Conservation (phyloP, 2,329 filamentous ascomycete genomes). For the Aureobasidium sp. region DNA sequence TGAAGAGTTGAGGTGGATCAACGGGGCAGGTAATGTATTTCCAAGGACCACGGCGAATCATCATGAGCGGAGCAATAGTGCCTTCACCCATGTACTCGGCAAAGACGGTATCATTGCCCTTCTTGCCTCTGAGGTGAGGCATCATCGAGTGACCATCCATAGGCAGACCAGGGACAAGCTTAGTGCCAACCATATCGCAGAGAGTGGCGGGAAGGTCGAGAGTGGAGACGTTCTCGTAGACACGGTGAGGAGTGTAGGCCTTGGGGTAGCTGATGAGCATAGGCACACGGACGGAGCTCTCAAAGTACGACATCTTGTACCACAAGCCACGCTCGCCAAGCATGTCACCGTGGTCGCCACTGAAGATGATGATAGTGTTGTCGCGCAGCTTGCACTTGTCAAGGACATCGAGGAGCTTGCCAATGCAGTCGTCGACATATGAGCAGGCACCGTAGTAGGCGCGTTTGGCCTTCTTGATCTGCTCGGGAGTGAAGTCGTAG, state of each 20-base stretch:
- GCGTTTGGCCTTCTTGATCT: constrained; percentile 75
- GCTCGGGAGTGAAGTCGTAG: constrained; percentile 74
- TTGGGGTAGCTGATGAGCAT: constrained; percentile 77
- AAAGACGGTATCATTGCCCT: constrained; percentile 76
- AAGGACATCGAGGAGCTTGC: constrained; percentile 69
- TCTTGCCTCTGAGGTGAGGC: constrained; percentile 64
- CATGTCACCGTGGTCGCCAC: constrained; percentile 93
- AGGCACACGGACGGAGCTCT: constrained; percentile 82
- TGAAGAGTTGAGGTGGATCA: constrained; percentile 78
- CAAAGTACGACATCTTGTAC: constrained; percentile 98
- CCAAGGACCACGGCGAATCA: constrained; percentile 85
- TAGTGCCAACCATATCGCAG: constrained; percentile 70
- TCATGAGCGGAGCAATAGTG: constrained; percentile 80
- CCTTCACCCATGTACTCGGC: constrained; percentile 95
- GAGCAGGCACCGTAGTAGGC: constrained; percentile 91
- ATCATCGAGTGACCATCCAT: constrained; percentile 79
- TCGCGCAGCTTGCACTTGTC: constrained; percentile 73
- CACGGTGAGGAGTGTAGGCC: constrained; percentile 66
- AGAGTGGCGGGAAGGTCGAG: constrained; percentile 86
- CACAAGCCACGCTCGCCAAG: constrained; percentile 84
- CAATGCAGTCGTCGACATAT: constrained; percentile 90
- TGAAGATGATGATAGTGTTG: constrained; percentile 87
- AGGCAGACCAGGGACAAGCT: constrained; percentile 63
- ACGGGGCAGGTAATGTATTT: constrained; percentile 84
- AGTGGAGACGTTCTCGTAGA: constrained; percentile 80